Conservation (phyloP, 2,329 filamentous ascomycete genomes). For the Neonectria coccinea region DNA sequence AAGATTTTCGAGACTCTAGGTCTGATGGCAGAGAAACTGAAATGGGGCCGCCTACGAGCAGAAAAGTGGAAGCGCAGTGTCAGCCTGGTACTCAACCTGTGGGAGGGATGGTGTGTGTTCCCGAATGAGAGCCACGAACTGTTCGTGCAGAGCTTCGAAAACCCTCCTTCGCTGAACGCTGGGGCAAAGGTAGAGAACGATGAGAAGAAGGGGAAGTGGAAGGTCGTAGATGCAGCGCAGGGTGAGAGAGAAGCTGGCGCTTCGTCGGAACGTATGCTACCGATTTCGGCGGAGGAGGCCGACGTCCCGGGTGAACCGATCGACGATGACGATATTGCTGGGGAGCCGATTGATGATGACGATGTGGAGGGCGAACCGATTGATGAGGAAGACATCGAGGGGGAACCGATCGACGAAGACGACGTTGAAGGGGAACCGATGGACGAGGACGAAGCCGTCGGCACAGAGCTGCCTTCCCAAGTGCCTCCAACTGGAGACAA, state of each 20-base stretch:
- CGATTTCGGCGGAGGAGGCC: conserved; percentile 53
- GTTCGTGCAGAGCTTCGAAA: conserved; percentile 77
- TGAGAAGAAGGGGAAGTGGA: conserved; percentile 60
- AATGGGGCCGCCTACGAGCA: conserved; percentile 84
- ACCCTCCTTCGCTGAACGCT: conserved; percentile 65
- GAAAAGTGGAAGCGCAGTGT: conserved; percentile 89
- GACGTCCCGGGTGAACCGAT: conserved; percentile 62
- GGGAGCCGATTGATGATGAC: conserved; percentile 57
- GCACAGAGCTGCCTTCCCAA: conserved; percentile 45
- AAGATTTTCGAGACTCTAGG: conserved; percentile 82
- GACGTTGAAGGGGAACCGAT: conserved; percentile 60
- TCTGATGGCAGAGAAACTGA: conserved; percentile 74
- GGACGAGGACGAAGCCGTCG: conserved; percentile 57
- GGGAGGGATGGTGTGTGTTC: conserved; percentile 80
- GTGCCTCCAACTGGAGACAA: conserved; percentile 30
- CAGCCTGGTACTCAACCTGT: conserved; percentile 74
- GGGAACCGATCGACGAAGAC: conserved; percentile 59
- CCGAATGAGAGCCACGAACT: conserved; percentile 78
- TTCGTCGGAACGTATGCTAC: conserved; percentile 32
- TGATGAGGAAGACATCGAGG: conserved; percentile 59
- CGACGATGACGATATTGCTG: conserved; percentile 55
- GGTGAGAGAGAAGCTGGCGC: conserved; percentile 20
- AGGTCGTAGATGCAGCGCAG: conserved; percentile 58
- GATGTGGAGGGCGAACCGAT: conserved; percentile 63
- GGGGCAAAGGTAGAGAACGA: conserved; percentile 44